A percentile compares a stretch with the other conserved stretches of the same genome.
These are phyloP conservation scores for Tillandsia fasciculata DNA, from an alignment of 176 grass and related monocot genomes.

Conservation along the genomic window DNA sequence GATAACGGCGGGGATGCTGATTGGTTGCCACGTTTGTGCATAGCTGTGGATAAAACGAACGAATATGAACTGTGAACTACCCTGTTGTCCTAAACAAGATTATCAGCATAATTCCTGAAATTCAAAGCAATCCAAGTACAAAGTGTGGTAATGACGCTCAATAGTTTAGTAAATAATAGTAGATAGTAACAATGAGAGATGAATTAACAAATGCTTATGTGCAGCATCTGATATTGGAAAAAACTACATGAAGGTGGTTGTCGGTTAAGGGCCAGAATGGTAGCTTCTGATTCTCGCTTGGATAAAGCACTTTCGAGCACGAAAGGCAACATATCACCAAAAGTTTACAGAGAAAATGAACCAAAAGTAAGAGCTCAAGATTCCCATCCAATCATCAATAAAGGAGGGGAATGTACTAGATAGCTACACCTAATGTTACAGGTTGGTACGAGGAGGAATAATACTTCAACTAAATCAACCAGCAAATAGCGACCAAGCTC, in stretches of 20 bases:
- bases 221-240: neutral
- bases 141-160: no score
- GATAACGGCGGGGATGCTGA: conserved; percentile 13
- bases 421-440: neutral
- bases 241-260: neutral
- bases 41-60: conserved; percentile 36
- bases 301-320: neutral
- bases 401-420: conserved; percentile 3
- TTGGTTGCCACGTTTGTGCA: conserved; percentile 29
- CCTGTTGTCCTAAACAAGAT: no score
- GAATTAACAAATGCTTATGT: no score
- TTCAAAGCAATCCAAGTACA: no score
- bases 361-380: neutral
- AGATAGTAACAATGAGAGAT: no score
- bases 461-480: no score
- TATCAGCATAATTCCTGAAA: no score
- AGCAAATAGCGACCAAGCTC: no score
- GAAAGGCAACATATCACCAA: neutral
- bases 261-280: neutral
- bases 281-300: neutral
- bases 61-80: neutral
- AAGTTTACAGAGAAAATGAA: neutral
- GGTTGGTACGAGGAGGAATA: no score
- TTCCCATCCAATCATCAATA: neutral
- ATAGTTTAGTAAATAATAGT: no score